These are phyloP conservation scores for Pythium dissimile DNA, from an alignment of 352 stramenopile species.

Conservation along the genomic window DNA sequence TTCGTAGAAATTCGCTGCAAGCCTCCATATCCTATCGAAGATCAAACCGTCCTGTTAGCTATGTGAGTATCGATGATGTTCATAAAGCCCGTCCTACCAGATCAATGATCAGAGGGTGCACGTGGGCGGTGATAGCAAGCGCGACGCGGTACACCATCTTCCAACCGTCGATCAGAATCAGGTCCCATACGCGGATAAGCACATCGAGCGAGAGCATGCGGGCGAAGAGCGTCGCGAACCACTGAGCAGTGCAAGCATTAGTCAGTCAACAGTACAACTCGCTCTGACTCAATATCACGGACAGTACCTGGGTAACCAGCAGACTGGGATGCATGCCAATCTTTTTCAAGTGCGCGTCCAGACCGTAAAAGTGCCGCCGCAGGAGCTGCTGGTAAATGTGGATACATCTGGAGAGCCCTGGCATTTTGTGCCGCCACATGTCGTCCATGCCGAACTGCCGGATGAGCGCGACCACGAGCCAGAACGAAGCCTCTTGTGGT, in stretches of 20 bases:
- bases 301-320: constrained; percentile 70
- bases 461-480: constrained; percentile 55
- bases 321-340: constrained; percentile 85
- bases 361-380: constrained; percentile 56
- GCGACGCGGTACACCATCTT: constrained; percentile 72
- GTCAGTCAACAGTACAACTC: not conserved
- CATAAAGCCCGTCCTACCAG: constrained; percentile 32
- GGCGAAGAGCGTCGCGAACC: constrained; percentile 84
- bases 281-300: not conserved
- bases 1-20: constrained; percentile 67
- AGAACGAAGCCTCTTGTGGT: constrained; percentile 59
- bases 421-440: constrained; percentile 77
- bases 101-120: constrained; percentile 50
- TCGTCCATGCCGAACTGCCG: constrained; percentile 51
- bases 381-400: constrained; percentile 78
- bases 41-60: not conserved
- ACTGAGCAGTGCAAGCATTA: constrained; percentile 31
- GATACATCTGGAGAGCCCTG: constrained; percentile 66
- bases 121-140: constrained; percentile 54
- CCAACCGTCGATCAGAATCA: constrained; percentile 75
- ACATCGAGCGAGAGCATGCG: constrained; percentile 41
- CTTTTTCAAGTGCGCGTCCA: constrained; percentile 56
- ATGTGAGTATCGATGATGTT: not conserved
- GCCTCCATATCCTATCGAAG: constrained; percentile 61
- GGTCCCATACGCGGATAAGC: constrained; percentile 65